phyloP scores from a whole-genome alignment of 2,329 filamentous ascomycete species.

The Fusarium hainanense region DNA sequence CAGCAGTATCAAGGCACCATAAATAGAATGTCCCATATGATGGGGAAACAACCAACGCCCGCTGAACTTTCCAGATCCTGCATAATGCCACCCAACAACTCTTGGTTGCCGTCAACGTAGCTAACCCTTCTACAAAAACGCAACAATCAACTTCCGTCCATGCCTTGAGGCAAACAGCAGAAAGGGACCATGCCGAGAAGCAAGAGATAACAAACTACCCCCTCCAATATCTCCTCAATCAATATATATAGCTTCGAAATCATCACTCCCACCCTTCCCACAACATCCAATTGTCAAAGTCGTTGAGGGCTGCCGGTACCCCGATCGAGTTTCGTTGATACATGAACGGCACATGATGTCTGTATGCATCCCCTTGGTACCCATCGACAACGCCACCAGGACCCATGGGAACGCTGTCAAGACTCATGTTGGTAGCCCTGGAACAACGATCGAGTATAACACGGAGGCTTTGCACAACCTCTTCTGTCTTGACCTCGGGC shows the following conservation, averaged over 20 bases:
- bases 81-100: constrained; percentile 18
- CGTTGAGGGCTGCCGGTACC: constrained; percentile 43
- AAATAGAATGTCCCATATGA: constrained; percentile 15
- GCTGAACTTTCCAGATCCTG: constrained; percentile 31
- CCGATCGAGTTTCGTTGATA: constrained; percentile 47
- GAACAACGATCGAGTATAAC: constrained; percentile 59
- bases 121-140: constrained; percentile 33
- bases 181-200: constrained; percentile 5
- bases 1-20: constrained; percentile 19
- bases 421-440: constrained; percentile 56
- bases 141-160: constrained; percentile 1
- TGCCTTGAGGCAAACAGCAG: constrained; percentile 20
- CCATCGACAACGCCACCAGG: constrained; percentile 25
- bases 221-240: background rate
- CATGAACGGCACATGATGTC: constrained; percentile 46
- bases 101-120: constrained; percentile 22
- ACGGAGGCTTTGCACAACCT: constrained; percentile 56
- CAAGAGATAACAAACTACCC: background rate
- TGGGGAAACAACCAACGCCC: constrained; percentile 38
- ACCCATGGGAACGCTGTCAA: constrained; percentile 49
- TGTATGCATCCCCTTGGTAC: constrained; percentile 45
- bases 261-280: constrained; percentile 55
- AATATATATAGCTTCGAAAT: background rate
- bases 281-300: constrained; percentile 52
- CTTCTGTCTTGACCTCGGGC: constrained; percentile 55